Base-by-base conservation (phyloP, 306 rosid genomes). In the Inga leiocalycina region DNA sequence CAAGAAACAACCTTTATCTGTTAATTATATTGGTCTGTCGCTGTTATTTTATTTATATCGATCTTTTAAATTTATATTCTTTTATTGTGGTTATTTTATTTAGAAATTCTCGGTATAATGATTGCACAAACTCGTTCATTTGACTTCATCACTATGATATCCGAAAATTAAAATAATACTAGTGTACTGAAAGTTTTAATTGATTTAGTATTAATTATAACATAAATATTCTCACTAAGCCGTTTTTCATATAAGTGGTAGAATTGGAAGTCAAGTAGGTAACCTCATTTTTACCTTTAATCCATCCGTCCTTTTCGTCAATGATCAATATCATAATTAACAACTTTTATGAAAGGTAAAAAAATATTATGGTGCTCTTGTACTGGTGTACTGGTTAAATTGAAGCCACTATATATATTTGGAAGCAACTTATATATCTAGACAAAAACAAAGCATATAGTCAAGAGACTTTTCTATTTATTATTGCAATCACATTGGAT, bases 271-370 rank as follows among this genome's bases (percentile, higher is more conserved):
- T 27, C 64, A 20, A 51, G 8, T 4, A 51, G 65, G 10, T 57
- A n/a, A 57, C 12, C 64, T 57, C 12, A 22, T 57, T n/a, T 57
- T 66, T 13, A 49, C 44, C 79, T 46, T 68, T 10, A 65, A 22
- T 54, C 67, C 39, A 78, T 14, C n/a, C 71, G 56, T 34, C 37
- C 45, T 48, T 74, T 51, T 79, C 71, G 80, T 79, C 80, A 43
- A 66, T 81, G 49, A 69, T 59, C 15, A n/a, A 41, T 57, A 80
- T 76, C 70, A 78, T 75, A 67, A 46, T 32, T 49, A 71, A 30
- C 19, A 61, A 17, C 27, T 78, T 67, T 59, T 16, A 41, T 13
- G 49, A 13, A 68, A 74, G 46, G 69, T 17, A 48, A 17, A 74
- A 59, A 44, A 78, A 19, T 75, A 70, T 59, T 51, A 52, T 61